Conservation (phyloP, 495 filamentous ascomycete species). For the Sabuloglossum arenarium region DNA sequence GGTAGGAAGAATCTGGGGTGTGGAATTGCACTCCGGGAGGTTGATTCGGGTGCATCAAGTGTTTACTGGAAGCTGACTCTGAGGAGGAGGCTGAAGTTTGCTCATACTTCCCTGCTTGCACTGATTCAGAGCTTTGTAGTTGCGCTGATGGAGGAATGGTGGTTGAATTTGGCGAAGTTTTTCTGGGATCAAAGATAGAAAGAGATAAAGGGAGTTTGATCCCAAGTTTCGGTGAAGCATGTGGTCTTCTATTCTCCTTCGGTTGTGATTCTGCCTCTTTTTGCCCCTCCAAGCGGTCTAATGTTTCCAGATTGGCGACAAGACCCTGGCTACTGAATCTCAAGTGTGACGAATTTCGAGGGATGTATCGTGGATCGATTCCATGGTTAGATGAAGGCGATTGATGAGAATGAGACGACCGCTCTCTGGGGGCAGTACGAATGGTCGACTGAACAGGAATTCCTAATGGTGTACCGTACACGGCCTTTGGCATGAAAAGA, state of each 20-base stretch:
- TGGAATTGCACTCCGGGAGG: neutral
- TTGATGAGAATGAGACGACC: neutral
- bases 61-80: neutral
- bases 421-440: constrained; percentile 3
- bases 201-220: neutral
- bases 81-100: neutral
- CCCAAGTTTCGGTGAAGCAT: neutral
- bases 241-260: neutral
- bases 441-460: constrained; percentile 2
- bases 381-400: constrained; percentile 4
- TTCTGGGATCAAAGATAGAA: neutral
- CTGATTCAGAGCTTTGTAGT: neutral
- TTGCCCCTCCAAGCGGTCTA: neutral
- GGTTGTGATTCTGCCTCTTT: neutral
- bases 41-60: neutral
- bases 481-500: constrained; percentile 2
- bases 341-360: constrained; percentile 17
- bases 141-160: neutral
- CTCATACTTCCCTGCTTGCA: neutral
- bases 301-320: neutral
- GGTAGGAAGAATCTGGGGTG: neutral
- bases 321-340: constrained; percentile 11
- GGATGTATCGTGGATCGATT: constrained; percentile 14
- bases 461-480: constrained; percentile 7
- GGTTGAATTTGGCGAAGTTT: neutral